These are phyloP conservation scores for Arthrinium phaeospermum DNA, from an alignment of 2,329 filamentous ascomycete genomes.

Conservation along the genomic window DNA sequence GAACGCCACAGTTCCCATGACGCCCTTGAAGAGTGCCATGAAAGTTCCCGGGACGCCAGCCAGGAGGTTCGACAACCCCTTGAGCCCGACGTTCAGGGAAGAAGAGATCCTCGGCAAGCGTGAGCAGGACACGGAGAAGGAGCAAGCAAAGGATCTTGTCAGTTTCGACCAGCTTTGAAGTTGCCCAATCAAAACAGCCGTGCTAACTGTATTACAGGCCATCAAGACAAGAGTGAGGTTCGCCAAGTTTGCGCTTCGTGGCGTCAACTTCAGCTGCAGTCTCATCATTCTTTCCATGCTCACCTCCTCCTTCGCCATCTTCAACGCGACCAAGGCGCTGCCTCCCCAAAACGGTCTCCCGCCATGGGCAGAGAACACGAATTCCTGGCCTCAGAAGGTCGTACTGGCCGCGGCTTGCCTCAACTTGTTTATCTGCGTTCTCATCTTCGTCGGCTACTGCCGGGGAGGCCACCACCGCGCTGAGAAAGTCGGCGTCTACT, in stretches of 20 bases:
- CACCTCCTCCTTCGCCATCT: conserved; percentile 86
- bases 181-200: too few species aligned
- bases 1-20: conserved; percentile 64
- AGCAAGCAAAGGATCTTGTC: conserved; percentile 88
- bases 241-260: conserved; percentile 93
- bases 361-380: conserved; percentile 81
- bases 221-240: conserved; percentile 89
- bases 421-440: conserved; percentile 78
- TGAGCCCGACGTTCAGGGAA: conserved; percentile 91
- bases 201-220: conserved; percentile 63
- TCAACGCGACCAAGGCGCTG: conserved; percentile 82
- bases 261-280: conserved; percentile 96
- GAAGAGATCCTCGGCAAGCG: conserved; percentile 87
- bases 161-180: conserved; percentile 43
- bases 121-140: conserved; percentile 80
- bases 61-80: conserved; percentile 72
- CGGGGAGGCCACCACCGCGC: conserved; percentile 86
- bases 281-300: conserved; percentile 93
- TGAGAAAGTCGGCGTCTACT: conserved; percentile 93
- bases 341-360: conserved; percentile 80
- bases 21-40: conserved; percentile 87
- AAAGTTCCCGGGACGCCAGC: conserved; percentile 84
- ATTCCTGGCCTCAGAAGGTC: conserved; percentile 87
- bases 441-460: conserved; percentile 86
- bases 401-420: conserved; percentile 80